These are phyloP conservation scores for Aspergillus ustus DNA, from an alignment of 2,329 filamentous ascomycete species.

Conservation along the genomic window DNA sequence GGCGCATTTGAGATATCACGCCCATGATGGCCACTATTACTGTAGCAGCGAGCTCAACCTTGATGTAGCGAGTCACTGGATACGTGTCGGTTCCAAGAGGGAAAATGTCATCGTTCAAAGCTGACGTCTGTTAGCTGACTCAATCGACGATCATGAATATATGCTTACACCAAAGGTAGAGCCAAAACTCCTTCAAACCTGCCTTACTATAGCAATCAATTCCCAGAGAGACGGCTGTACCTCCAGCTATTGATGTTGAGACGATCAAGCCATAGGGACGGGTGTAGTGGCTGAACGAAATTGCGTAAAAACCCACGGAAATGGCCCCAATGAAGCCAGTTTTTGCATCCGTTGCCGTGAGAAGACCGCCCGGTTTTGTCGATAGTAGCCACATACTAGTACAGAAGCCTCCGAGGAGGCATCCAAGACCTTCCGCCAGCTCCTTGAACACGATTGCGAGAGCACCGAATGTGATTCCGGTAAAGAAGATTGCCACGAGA, in stretches of 20 bases:
- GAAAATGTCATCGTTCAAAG: conserved; percentile 77
- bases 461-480: conserved; percentile 74
- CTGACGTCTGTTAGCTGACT: conserved; percentile 38
- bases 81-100: conserved; percentile 77
- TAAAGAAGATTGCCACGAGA: conserved; percentile 75
- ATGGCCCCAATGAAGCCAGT: conserved; percentile 77
- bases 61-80: conserved; percentile 82
- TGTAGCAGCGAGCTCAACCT: conserved; percentile 79
- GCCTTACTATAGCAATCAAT: conserved; percentile 89
- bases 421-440: conserved; percentile 81
- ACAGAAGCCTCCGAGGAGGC: conserved; percentile 83
- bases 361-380: conserved; percentile 74
- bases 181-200: conserved; percentile 96
- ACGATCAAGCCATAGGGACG: conserved; percentile 77
- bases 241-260: conserved; percentile 78
- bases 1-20: conserved; percentile 79
- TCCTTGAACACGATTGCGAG: conserved; percentile 80
- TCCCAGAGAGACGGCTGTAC: conserved; percentile 77
- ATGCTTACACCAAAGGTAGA: conserved; percentile 77
- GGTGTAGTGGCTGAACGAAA: conserved; percentile 79
- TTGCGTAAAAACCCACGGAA: conserved; percentile 68
- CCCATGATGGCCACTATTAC: conserved; percentile 76
- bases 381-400: conserved; percentile 89
- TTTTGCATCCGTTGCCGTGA: conserved; percentile 66
- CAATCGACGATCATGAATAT: neutral